phyloP scores from a whole-genome alignment of 208 protist genomes.

The Naegleria fowleri region DNA sequence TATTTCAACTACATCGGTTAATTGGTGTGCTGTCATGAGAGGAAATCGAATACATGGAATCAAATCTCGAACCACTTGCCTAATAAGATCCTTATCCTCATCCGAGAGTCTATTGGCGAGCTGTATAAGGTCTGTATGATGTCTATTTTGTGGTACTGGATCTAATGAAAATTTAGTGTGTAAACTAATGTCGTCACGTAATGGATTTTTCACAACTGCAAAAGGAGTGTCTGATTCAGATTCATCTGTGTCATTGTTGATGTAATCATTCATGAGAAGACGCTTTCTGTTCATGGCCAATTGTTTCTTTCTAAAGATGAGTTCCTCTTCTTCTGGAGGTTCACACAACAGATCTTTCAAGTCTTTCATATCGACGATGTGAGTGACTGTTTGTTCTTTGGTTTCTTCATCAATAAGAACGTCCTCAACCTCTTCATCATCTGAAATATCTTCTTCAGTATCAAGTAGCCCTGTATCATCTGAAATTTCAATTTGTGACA shows the following conservation, averaged over 20 bases:
- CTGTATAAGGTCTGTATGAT: not conserved
- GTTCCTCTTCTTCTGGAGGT: not conserved
- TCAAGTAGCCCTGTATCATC: not conserved
- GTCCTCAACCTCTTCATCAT: too few relatives aligned
- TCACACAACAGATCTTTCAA: not conserved
- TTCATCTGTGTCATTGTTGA: not conserved
- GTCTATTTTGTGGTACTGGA: not conserved
- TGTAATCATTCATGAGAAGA: not conserved
- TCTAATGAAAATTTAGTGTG: not conserved
- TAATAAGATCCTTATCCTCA: not conserved
- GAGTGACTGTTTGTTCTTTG: not conserved
- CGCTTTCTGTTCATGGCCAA: not conserved
- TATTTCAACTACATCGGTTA: conserved; percentile 20
- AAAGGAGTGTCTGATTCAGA: not conserved
- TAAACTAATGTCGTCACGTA: not conserved
- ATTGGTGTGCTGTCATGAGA: conserved; percentile 2
- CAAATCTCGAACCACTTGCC: not conserved
- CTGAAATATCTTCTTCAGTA: not conserved
- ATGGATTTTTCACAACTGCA: not conserved
- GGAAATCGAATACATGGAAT: not conserved
- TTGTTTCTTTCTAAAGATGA: not conserved
- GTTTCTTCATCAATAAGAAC: not conserved
- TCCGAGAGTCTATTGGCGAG: not conserved
- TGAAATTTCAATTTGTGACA: not conserved
- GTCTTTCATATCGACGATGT: not conserved